Conservation (phyloP, 306 rosid species). For the Vigna radiata region DNA sequence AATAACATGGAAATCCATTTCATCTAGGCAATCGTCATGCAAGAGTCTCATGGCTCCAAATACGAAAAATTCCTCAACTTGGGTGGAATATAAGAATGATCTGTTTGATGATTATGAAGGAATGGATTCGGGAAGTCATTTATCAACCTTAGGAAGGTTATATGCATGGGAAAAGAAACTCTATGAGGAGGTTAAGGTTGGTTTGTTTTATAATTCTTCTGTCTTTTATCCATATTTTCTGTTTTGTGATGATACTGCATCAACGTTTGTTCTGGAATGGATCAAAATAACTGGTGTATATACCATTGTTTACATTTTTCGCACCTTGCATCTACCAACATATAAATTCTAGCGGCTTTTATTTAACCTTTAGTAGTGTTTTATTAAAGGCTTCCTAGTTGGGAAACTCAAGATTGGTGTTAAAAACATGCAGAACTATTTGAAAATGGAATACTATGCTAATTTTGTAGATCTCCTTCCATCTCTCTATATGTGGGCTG, state of each 20-base stretch:
- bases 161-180: conserved; percentile 99
- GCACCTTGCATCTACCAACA: conserved; percentile 14
- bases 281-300: conserved; percentile 6
- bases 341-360: conserved; percentile 22
- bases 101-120: conserved; percentile 85
- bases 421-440: not conserved
- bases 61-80: conserved; percentile 62
- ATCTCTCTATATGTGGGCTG: no score
- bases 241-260: conserved; percentile 1
- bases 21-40: conserved; percentile 76
- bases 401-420: conserved; percentile 29
- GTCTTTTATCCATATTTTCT: conserved; percentile 22
- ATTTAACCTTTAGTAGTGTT: conserved; percentile 12
- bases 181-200: conserved; percentile 94
- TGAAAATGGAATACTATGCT: no score
- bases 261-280: conserved; percentile 3
- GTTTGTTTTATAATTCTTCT: not conserved
- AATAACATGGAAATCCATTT: conserved; percentile 75
- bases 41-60: conserved; percentile 81
- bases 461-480: no score
- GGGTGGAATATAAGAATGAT: conserved; percentile 84
- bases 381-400: not conserved
- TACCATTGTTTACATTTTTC: conserved; percentile 18
- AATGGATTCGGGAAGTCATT: conserved; percentile 96
- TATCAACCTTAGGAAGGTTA: conserved; percentile 80